Percentiles rank a stretch among this genome's conserved stretches.
Conservation (phyloP, 345 rosid species). For the Bruguiera parviflora region DNA sequence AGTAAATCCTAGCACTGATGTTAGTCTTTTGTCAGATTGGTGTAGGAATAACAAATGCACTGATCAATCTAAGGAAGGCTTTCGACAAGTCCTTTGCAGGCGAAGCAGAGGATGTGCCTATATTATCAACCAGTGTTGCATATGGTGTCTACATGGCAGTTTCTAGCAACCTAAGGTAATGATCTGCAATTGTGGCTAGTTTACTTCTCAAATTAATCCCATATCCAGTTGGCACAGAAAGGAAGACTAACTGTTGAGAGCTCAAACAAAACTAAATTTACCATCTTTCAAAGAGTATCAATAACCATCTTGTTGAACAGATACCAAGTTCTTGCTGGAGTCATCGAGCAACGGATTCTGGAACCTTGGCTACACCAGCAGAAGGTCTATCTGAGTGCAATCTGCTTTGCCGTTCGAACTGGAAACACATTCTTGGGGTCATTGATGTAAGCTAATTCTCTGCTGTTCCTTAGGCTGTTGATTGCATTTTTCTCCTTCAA, state of each 20-base stretch:
- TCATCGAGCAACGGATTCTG: constrained; percentile 82
- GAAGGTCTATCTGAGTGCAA: constrained; percentile 68
- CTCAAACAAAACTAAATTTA: no score
- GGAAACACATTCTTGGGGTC: constrained; percentile 98
- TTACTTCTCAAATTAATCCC: no score
- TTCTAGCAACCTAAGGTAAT: constrained; percentile 92
- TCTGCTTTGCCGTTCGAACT: constrained; percentile 89
- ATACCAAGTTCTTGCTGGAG: constrained; percentile 95
- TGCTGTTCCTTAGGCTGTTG: neutral
- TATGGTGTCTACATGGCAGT: constrained; percentile 96
- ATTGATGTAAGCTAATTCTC: constrained; percentile 56
- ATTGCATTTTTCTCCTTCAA: constrained; percentile 5
- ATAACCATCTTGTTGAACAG: constrained; percentile 31
- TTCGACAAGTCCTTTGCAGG: constrained; percentile 56
- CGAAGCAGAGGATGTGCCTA: constrained; percentile 81
- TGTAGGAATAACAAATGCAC: constrained; percentile 70
- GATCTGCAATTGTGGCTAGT: neutral
- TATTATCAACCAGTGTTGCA: constrained; percentile 81
- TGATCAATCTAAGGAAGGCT: constrained; percentile 73
- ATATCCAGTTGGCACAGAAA: no score
- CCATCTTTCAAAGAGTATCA: no score
- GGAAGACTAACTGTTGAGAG: no score
- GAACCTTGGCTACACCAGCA: constrained; percentile 91
- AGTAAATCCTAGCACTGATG: neutral
- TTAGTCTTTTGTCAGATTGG: constrained; percentile 55